phyloP scores from a whole-genome alignment of 140 eudicot species.

The Flaveria floridana region DNA sequence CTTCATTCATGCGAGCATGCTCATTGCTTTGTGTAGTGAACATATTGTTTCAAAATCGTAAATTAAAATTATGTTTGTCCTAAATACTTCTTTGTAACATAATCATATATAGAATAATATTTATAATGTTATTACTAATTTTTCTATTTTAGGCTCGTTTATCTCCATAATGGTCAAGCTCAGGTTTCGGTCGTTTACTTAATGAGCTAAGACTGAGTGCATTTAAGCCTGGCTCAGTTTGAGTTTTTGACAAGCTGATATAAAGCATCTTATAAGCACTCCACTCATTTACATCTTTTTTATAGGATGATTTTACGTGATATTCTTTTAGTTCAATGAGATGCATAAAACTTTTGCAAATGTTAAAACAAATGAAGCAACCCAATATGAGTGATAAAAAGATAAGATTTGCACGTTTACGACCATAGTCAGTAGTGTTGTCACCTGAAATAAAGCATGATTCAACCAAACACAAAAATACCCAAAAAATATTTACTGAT shows the following conservation, averaged over 20 bases:
- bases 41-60: background rate
- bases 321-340: constrained; percentile 1
- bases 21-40: background rate
- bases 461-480: background rate
- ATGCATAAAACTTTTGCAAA: background rate
- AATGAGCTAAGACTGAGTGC: background rate
- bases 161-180: too few species aligned
- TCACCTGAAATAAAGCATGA: background rate
- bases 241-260: background rate
- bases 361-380: background rate
- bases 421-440: background rate
- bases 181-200: too few species aligned
- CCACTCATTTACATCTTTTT: background rate
- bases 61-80: background rate
- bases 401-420: background rate
- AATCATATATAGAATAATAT: too few species aligned
- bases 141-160: background rate
- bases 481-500: constrained; percentile 16
- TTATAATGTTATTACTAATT: too few species aligned
- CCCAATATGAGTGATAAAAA: background rate
- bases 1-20: background rate
- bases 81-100: too few species aligned
- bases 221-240: background rate
- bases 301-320: background rate
- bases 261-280: background rate